These are phyloP conservation scores for Epicoccum sorghinum DNA, from an alignment of 2,329 filamentous ascomycete species.

Conservation along the genomic window DNA sequence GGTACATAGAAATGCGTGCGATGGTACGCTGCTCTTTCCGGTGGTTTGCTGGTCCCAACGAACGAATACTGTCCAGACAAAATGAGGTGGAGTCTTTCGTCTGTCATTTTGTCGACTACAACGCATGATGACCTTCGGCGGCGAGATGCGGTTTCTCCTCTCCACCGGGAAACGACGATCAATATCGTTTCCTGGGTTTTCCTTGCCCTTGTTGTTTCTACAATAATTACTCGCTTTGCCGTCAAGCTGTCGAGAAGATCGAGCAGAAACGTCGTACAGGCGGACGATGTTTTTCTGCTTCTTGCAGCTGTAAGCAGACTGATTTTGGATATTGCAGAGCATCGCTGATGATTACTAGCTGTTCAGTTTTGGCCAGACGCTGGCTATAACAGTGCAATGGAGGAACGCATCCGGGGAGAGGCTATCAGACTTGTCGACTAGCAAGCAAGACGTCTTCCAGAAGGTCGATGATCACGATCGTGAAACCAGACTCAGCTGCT, in stretches of 20 bases:
- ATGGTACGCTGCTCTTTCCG: neutral
- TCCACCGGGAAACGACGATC: constrained; percentile 23
- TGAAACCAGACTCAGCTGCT: neutral
- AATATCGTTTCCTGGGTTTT: constrained; percentile 38
- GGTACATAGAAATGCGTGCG: neutral
- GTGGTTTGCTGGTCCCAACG: neutral
- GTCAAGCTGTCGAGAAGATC: constrained; percentile 34
- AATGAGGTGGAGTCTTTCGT: neutral
- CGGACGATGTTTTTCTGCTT: constrained; percentile 34
- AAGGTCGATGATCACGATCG: constrained; percentile 21
- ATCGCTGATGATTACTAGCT: constrained; percentile 19
- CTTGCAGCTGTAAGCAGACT: constrained; percentile 28
- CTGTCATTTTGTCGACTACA: constrained; percentile 13
- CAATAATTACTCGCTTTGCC: constrained; percentile 30
- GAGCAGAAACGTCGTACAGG: constrained; percentile 17
- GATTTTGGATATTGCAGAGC: neutral
- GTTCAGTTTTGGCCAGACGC: constrained; percentile 37
- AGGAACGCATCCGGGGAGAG: constrained; percentile 29
- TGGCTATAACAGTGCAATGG: constrained; percentile 33
- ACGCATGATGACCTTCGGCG: constrained; percentile 15
- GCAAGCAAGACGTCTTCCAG: constrained; percentile 22
- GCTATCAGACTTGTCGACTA: constrained; percentile 5
- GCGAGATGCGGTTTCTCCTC: constrained; percentile 18
- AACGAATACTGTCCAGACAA: neutral
- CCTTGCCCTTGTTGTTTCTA: constrained; percentile 28